Percentiles rank a stretch among this genome's conserved stretches.
phyloP scores from a whole-genome alignment of 2,329 filamentous ascomycete species.

The Emergomyces pasteurianus region DNA sequence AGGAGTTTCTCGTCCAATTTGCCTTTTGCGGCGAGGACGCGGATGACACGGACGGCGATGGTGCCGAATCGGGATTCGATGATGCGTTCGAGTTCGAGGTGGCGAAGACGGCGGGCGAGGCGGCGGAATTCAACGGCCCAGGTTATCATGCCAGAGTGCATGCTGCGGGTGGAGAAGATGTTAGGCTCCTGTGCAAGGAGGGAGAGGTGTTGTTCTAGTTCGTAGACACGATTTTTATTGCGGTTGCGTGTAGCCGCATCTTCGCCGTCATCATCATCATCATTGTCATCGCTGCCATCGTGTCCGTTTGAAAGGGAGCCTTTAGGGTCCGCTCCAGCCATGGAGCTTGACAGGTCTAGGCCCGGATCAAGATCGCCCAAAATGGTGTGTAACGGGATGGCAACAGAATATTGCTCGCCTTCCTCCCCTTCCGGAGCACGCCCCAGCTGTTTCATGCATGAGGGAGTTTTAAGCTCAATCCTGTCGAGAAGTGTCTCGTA shows the following conservation, averaged over 20 bases:
- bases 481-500: conserved; percentile 62
- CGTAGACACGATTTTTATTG: conserved; percentile 18
- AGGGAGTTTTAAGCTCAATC: conserved; percentile 55
- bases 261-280: conserved; percentile 35
- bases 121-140: conserved; percentile 78
- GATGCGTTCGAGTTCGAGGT: conserved; percentile 68
- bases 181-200: conserved; percentile 37
- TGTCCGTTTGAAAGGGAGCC: conserved; percentile 23
- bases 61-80: conserved; percentile 67
- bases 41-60: conserved; percentile 67
- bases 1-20: conserved; percentile 92
- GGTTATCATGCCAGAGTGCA: conserved; percentile 47
- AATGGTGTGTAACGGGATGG: conserved; percentile 25
- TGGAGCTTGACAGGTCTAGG: conserved; percentile 25
- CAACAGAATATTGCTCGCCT: conserved; percentile 26
- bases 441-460: conserved; percentile 44
- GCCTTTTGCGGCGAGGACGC: conserved; percentile 73
- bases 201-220: conserved; percentile 33
- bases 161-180: conserved; percentile 25
- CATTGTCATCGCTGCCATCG: conserved; percentile 33
- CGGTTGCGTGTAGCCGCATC: conserved; percentile 37
- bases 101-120: conserved; percentile 57
- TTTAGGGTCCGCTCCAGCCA: conserved; percentile 23
- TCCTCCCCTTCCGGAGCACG: conserved; percentile 32
- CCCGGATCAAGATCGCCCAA: conserved; percentile 25